Conservation (phyloP, 371 early-diverging fungal species). For the Mortierella sp. region DNA sequence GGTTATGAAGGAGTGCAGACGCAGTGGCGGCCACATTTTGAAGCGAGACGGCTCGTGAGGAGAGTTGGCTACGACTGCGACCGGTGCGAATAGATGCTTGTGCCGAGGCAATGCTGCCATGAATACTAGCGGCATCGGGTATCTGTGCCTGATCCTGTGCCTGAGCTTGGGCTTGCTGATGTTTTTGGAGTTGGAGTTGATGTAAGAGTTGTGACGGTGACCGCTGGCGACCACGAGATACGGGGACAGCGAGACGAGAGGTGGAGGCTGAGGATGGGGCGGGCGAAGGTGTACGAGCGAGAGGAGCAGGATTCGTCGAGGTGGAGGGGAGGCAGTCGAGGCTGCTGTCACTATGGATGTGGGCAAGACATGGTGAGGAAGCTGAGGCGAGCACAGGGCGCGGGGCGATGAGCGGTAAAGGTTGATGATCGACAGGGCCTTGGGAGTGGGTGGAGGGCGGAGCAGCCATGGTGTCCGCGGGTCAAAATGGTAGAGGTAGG, state of each 20-base stretch:
- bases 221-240: not conserved
- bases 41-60: slow-evolving; percentile 23
- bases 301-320: not conserved
- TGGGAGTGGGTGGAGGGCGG: too few species aligned
- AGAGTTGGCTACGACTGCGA: slow-evolving; percentile 26
- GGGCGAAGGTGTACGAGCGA: not conserved
- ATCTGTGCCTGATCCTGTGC: not conserved
- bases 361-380: too few species aligned
- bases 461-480: too few species aligned
- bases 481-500: too few species aligned
- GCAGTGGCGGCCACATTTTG: slow-evolving; percentile 23
- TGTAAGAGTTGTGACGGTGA: not conserved
- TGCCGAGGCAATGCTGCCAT: too few species aligned
- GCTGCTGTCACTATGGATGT: too few species aligned
- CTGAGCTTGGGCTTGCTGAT: not conserved
- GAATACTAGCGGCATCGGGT: not conserved
- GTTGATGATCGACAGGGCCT: too few species aligned
- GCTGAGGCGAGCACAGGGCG: too few species aligned
- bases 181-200: not conserved
- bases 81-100: too few species aligned
- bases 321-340: too few species aligned
- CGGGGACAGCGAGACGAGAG: not conserved
- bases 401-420: too few species aligned
- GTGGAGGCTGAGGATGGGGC: not conserved
- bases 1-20: slow-evolving; percentile 19